These are phyloP conservation scores for Alternaria sp. DNA, from an alignment of 2,329 filamentous ascomycete genomes.

Conservation along the genomic window DNA sequence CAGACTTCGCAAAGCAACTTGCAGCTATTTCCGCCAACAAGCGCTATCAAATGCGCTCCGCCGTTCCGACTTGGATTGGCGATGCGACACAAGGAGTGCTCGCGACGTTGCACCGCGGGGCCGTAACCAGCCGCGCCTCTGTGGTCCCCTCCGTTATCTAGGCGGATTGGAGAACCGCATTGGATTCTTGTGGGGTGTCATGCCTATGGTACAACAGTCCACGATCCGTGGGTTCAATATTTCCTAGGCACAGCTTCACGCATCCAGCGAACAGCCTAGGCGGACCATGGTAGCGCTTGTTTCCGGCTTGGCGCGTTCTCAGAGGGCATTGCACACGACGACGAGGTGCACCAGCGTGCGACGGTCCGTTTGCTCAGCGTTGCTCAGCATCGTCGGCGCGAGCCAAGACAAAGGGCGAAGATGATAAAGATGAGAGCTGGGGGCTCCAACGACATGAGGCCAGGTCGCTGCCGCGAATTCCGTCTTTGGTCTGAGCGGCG, in stretches of 20 bases:
- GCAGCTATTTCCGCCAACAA: constrained; percentile 20
- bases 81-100: constrained; percentile 1
- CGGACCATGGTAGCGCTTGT: constrained; percentile 21
- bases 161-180: neutral
- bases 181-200: constrained; percentile 9
- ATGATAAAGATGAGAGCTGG: constrained; percentile 1
- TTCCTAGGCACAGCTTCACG: constrained; percentile 9
- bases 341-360: neutral
- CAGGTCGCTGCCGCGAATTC: constrained; percentile 31
- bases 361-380: constrained; percentile 7
- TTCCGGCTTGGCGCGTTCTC: constrained; percentile 4
- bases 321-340: neutral
- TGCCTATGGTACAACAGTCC: constrained; percentile 9
- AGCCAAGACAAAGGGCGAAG: constrained; percentile 11
- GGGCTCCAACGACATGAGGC: constrained; percentile 8
- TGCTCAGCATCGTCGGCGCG: constrained; percentile 14
- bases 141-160: constrained; percentile 4
- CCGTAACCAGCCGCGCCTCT: neutral
- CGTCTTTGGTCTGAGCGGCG: constrained; percentile 34
- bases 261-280: constrained; percentile 25
- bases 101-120: constrained; percentile 13
- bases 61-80: constrained; percentile 5
- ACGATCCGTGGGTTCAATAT: constrained; percentile 8
- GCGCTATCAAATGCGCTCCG: neutral
- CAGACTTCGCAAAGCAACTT: constrained; percentile 13